These are phyloP conservation scores for Alopecurus myosuroides DNA, from an alignment of 176 grass and related monocot genomes.

Conservation along the genomic window DNA sequence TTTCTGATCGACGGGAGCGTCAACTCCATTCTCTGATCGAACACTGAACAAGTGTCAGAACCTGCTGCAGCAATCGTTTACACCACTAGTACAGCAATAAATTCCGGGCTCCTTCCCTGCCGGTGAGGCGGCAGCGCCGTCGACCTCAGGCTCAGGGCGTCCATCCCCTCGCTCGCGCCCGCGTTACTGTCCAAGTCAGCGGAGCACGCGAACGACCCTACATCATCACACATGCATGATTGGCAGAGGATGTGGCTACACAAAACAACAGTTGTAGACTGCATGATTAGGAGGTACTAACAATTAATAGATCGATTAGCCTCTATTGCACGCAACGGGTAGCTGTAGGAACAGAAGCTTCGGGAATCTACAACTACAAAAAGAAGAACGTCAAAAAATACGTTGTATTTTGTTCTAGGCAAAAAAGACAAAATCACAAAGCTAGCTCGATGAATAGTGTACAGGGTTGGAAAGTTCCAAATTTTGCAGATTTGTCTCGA, in stretches of 20 bases:
- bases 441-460: too few relatives aligned
- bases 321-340: background rate
- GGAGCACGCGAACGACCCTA: background rate
- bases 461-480: too few relatives aligned
- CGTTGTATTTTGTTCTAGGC: too few relatives aligned
- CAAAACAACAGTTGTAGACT: background rate
- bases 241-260: constrained; percentile 11
- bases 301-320: background rate
- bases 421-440: too few relatives aligned
- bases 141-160: constrained; percentile 4
- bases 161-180: background rate
- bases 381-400: too few relatives aligned
- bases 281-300: background rate
- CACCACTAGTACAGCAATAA: background rate
- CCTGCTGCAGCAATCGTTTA: background rate
- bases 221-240: constrained; percentile 7
- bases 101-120: background rate
- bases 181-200: background rate
- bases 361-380: too few relatives aligned
- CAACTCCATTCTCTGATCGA: background rate
- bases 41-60: background rate
- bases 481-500: too few relatives aligned
- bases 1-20: too few relatives aligned
- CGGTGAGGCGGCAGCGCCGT: background rate
- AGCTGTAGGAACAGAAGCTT: background rate